Base-by-base conservation (phyloP, 306 rosid species). In the Trifolium pratense region DNA sequence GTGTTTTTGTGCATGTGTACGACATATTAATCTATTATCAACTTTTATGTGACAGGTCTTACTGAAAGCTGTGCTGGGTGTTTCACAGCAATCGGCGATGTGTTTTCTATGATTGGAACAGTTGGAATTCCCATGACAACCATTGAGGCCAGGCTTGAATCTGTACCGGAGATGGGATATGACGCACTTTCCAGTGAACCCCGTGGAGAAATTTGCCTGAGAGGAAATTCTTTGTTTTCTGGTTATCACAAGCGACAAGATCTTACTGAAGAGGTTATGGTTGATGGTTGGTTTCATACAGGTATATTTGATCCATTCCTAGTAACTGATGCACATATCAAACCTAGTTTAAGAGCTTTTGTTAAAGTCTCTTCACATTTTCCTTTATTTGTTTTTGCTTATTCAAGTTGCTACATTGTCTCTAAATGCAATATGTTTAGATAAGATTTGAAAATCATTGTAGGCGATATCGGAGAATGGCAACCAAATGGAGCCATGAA, bases 381-480 rank as follows among this genome's bases (percentile, higher is more conserved):
- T 25, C 29, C 29, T 25, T 25, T 1, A 25, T 25, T 3, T 25
- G 2, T 25, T 25, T 23, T 25, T 21, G 25, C 29, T 25, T 25
- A 18, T 13, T n/a, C 67, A 26, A 67, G 49, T 57, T 52, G 17
- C 43, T 23, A 15, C 15, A 53, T 66, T 34, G 34, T 17, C 57
- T 45, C 64, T 51, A 20, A 34, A 32, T 34, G 62, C 62, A 40
- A 55, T 52, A 72, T 46, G 66, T 58, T 16, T 16, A 26, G 63
- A 52, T 17, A 40, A 74, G 46, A 73, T 40, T 76, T 70, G 48
- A 67, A 42, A 52, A 75, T 20, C 21, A 53, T 65, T 80, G 65
- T 88, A 94, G 98, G 98, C 76, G 98, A 94, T 71, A 88, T 94
- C 56, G 98, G 98, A 75, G 98, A 94, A 73, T 89, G 92, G 97